Percentiles rank a stretch among this genome's conserved stretches.
phyloP scores from a whole-genome alignment of 2,329 filamentous ascomycete species.

The Botryotinia globosa region DNA sequence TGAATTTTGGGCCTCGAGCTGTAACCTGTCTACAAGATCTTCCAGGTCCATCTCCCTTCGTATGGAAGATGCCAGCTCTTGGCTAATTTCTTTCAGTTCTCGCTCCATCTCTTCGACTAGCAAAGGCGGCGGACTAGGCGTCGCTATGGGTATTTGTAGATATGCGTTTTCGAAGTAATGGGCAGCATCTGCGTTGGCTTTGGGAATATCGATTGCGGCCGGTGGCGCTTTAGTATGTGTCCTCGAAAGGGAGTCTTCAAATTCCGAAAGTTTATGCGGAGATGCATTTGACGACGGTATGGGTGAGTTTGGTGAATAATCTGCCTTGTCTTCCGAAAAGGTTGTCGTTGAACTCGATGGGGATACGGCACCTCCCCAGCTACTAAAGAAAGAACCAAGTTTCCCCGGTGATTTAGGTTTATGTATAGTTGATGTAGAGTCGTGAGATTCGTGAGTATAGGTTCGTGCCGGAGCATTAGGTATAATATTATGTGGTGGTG shows the following conservation, averaged over 20 bases:
- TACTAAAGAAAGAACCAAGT: constrained; percentile 65
- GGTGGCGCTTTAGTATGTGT: constrained; percentile 39
- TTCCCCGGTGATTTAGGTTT: constrained; percentile 53
- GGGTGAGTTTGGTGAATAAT: constrained; percentile 58
- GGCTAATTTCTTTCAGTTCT: constrained; percentile 88
- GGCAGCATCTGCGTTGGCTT: constrained; percentile 43
- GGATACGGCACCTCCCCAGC: constrained; percentile 57
- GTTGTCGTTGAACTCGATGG: constrained; percentile 59
- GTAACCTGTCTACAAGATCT: constrained; percentile 84
- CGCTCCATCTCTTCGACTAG: constrained; percentile 87
- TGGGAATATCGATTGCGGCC: constrained; percentile 37
- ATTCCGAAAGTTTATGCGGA: constrained; percentile 38
- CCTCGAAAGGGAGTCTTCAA: constrained; percentile 31
- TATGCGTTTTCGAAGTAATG: constrained; percentile 36
- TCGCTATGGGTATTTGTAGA: constrained; percentile 36
- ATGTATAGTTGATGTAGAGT: constrained; percentile 32
- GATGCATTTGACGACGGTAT: constrained; percentile 52
- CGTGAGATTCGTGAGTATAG: constrained; percentile 33
- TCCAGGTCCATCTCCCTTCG: constrained; percentile 94
- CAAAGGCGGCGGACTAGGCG: constrained; percentile 42
- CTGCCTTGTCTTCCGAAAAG: constrained; percentile 50
- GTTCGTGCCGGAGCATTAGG: constrained; percentile 29
- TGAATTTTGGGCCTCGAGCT: constrained; percentile 67
- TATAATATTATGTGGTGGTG: constrained; percentile 35
- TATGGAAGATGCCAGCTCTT: constrained; percentile 89